Percentiles rank a stretch among this genome's conserved stretches.
Conservation (phyloP, 1,284 basidiomycete genomes). For the Crucibulum parvulum region DNA sequence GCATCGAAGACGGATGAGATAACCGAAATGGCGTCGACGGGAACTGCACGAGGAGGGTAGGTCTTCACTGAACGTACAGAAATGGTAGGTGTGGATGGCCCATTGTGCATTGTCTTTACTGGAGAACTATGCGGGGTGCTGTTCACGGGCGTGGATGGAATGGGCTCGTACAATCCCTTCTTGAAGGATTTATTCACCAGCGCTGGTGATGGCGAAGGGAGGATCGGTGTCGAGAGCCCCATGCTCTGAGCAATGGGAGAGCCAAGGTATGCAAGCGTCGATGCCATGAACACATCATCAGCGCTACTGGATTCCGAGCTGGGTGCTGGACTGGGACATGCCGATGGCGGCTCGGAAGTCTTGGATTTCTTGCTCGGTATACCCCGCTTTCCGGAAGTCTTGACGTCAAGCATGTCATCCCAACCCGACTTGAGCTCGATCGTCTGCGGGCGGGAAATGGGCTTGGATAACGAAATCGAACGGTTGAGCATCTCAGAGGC, state of each 20-base stretch:
- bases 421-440: slow-evolving; percentile 56
- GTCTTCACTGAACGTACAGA: too few relatives aligned
- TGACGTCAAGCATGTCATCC: slow-evolving; percentile 55
- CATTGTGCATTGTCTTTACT: background rate
- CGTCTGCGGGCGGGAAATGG: slow-evolving; percentile 28
- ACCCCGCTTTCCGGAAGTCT: slow-evolving; percentile 24
- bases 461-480: slow-evolving; percentile 6
- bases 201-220: background rate
- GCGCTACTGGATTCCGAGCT: slow-evolving; percentile 21
- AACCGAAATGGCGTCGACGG: background rate
- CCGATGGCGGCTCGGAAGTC: slow-evolving; percentile 26
- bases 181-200: too few relatives aligned
- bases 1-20: background rate
- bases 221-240: slow-evolving; percentile 31
- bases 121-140: background rate
- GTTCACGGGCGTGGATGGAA: background rate
- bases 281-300: slow-evolving; percentile 53
- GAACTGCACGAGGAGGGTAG: background rate
- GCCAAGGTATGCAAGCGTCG: slow-evolving; percentile 52
- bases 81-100: background rate
- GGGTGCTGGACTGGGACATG: slow-evolving; percentile 29
- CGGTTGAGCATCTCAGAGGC: too few relatives aligned
- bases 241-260: slow-evolving; percentile 44
- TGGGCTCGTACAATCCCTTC: background rate
- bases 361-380: slow-evolving; percentile 27